phyloP scores from a whole-genome alignment of 352 stramenopile species.

The Phytophthora sp. region DNA sequence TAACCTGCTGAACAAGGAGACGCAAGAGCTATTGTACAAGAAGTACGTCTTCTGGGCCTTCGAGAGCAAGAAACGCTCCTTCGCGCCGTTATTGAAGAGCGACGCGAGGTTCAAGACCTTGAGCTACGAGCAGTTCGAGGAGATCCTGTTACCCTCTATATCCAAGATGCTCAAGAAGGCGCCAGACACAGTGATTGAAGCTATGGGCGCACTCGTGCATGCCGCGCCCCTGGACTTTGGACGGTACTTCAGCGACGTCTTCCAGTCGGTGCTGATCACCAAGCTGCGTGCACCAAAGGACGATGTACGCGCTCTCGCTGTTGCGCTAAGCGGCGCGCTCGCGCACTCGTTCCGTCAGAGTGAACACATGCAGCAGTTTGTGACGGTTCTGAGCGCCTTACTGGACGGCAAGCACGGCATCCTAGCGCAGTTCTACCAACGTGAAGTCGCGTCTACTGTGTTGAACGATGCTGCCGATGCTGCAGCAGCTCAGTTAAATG shows the following conservation, averaged over 20 bases:
- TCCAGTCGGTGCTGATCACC: slow-evolving; percentile 64
- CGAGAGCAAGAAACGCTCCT: slow-evolving; percentile 68
- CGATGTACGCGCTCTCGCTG: slow-evolving; percentile 64
- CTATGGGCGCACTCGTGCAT: slow-evolving; percentile 54
- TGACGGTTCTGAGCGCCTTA: slow-evolving; percentile 60
- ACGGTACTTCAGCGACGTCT: slow-evolving; percentile 65
- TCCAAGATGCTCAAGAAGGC: slow-evolving; percentile 86
- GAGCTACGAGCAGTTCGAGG: slow-evolving; percentile 66
- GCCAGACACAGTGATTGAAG: slow-evolving; percentile 76
- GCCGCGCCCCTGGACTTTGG: slow-evolving; percentile 70
- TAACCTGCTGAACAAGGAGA: slow-evolving; percentile 35
- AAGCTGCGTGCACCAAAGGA: slow-evolving; percentile 88
- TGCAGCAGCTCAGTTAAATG: slow-evolving; percentile 35
- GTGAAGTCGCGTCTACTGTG: slow-evolving; percentile 73
- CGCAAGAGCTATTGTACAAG: slow-evolving; percentile 55
- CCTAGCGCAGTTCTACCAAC: slow-evolving; percentile 90
- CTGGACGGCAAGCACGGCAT: slow-evolving; percentile 85
- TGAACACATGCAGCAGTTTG: slow-evolving; percentile 59
- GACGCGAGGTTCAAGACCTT: slow-evolving; percentile 65
- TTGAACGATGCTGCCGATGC: slow-evolving; percentile 64
- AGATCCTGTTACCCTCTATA: slow-evolving; percentile 65
- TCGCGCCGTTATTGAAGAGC: slow-evolving; percentile 40
- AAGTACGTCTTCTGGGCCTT: slow-evolving; percentile 80
- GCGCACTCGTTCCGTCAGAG: slow-evolving; percentile 55
- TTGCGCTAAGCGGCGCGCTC: slow-evolving; percentile 58